A percentile compares a stretch with the other conserved stretches of the same genome.
Conservation (phyloP, 352 stramenopile species). For the Phytophthora tentaculata region DNA sequence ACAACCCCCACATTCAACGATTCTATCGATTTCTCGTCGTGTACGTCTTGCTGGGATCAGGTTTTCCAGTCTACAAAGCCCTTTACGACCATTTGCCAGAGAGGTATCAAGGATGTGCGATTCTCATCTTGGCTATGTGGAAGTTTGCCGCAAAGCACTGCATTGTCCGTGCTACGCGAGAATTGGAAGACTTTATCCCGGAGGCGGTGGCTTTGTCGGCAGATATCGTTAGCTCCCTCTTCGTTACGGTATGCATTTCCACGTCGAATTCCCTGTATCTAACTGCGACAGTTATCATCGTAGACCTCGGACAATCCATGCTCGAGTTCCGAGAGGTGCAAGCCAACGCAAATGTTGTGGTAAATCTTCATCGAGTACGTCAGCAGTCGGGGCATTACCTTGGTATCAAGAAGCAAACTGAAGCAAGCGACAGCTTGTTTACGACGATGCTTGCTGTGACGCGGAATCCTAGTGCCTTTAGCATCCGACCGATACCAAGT, state of each 20-base stretch:
- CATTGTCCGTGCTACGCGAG: no score
- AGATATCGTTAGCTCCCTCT: neutral
- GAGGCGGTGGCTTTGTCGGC: neutral
- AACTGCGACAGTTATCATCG: constrained; percentile 2
- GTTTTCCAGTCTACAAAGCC: no score
- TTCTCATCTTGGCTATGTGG: no score
- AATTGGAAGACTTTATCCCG: neutral
- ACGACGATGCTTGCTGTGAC: neutral
- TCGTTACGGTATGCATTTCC: neutral
- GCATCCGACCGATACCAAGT: neutral
- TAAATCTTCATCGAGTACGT: constrained; percentile 1
- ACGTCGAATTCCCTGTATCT: neutral
- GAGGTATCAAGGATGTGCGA: no score
- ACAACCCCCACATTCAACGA: no score
- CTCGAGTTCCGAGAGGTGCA: constrained; percentile 24
- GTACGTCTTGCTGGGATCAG: no score
- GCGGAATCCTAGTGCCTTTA: constrained; percentile 5
- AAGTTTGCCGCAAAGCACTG: no score
- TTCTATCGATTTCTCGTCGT: no score
- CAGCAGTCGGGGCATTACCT: neutral
- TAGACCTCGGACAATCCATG: constrained; percentile 11
- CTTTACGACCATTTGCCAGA: no score
- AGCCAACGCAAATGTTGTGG: constrained; percentile 4
- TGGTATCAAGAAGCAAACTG: neutral
- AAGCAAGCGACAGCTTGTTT: neutral